Evolutionary conservation across 1,139 yeast genomes (phyloP).

Genomic region (Pichia sorboxylosa): DNA sequence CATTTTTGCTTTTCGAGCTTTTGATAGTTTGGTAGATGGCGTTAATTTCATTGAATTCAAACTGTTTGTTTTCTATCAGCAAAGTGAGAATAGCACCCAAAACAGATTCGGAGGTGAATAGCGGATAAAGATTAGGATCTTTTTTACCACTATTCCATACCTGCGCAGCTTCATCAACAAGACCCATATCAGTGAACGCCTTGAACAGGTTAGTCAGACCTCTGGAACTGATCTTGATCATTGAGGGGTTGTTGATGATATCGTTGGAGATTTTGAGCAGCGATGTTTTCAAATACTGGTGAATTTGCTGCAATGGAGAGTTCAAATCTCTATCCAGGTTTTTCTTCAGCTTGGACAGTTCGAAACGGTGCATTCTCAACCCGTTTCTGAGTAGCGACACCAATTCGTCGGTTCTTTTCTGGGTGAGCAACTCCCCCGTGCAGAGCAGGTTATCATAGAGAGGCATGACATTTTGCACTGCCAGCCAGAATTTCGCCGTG

Average conservation of each 20-base stretch:
- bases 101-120: conserved; percentile 37
- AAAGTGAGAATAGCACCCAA: conserved; percentile 64
- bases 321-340: conserved; percentile 45
- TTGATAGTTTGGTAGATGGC: conserved; percentile 32
- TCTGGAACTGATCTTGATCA: conserved; percentile 27
- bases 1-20: conserved; percentile 18
- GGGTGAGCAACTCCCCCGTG: conserved; percentile 32
- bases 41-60: conserved; percentile 48
- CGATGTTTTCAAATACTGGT: conserved; percentile 29
- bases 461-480: conserved; percentile 35
- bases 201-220: conserved; percentile 49
- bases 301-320: conserved; percentile 37
- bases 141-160: conserved; percentile 37
- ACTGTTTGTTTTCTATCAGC: conserved; percentile 49
- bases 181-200: conserved; percentile 40
- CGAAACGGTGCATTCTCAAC: conserved; percentile 37
- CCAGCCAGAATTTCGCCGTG: conserved; percentile 30
- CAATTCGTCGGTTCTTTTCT: conserved; percentile 32
- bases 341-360: conserved; percentile 36
- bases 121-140: conserved; percentile 15
- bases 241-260: conserved; percentile 21
- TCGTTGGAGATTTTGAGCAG: conserved; percentile 36
- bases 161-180: conserved; percentile 39
- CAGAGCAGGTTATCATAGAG: conserved; percentile 32
- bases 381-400: conserved; percentile 39